A percentile compares a stretch with the other conserved stretches of the same genome.
Evolutionary conservation across 2,329 filamentous ascomycete species (phyloP).

Genomic region (Talaromyces sp.): DNA sequence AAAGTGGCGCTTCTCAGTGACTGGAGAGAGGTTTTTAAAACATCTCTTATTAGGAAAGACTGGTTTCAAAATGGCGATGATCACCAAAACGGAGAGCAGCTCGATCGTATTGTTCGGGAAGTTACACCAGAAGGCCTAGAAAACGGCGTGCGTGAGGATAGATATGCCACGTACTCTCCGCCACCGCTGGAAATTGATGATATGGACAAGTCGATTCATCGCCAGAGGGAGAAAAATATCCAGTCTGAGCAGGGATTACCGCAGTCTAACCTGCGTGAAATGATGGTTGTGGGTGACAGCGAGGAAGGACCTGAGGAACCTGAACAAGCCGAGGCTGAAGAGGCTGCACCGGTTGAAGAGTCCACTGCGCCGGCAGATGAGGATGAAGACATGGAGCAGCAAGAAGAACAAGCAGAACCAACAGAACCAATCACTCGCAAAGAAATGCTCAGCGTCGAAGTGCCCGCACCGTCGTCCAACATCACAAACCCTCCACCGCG

Average conservation of each 20-base stretch:
- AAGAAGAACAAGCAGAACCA: neutral
- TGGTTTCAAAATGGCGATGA: slow-evolving; percentile 7
- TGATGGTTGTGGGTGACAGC: slow-evolving; percentile 3
- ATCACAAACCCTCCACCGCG: neutral
- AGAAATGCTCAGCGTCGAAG: slow-evolving; percentile 7
- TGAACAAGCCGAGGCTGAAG: neutral
- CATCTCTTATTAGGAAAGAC: slow-evolving; percentile 25
- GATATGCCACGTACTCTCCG: slow-evolving; percentile 8
- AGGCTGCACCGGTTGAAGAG: neutral
- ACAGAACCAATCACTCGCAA: neutral
- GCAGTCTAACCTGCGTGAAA: neutral
- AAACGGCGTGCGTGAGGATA: neutral
- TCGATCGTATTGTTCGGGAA: neutral
- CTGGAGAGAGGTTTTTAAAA: slow-evolving; percentile 41
- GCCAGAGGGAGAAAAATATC: neutral
- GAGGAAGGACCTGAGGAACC: slow-evolving; percentile 1
- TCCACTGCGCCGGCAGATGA: neutral
- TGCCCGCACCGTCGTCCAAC: slow-evolving; percentile 3
- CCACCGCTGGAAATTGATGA: slow-evolving; percentile 10
- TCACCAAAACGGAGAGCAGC: neutral
- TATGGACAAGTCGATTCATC: slow-evolving; percentile 5
- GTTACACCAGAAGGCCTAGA: neutral
- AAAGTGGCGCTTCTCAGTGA: slow-evolving; percentile 41
- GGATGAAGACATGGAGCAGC: slow-evolving; percentile 3
- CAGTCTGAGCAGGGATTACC: neutral